phyloP scores from a whole-genome alignment of 169 alveolate species.

The Cryptosporidium tyzzeri region DNA sequence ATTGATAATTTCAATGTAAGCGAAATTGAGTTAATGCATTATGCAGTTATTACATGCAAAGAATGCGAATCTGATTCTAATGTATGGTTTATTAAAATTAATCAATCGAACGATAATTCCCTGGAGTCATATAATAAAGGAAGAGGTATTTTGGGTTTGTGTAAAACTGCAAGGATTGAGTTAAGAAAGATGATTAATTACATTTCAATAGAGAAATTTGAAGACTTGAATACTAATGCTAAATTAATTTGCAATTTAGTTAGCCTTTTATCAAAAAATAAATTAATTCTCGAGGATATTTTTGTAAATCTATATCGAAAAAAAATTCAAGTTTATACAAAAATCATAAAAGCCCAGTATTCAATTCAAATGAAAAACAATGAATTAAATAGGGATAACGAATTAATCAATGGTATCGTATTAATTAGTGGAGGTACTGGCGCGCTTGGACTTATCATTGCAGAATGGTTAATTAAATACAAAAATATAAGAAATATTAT shows the following conservation, averaged over 20 bases:
- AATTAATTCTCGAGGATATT: not conserved
- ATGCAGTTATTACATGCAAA: not conserved
- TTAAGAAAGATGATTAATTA: constrained; percentile 13
- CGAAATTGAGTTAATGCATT: constrained; percentile 44
- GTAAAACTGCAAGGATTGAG: constrained; percentile 68
- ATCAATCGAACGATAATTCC: not conserved
- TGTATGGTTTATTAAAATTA: constrained; percentile 39
- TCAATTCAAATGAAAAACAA: not conserved
- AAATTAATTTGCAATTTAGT: not conserved
- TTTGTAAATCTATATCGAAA: not conserved
- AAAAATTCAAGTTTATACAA: constrained; percentile 26
- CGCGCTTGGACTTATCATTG: constrained; percentile 79
- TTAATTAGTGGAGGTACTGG: constrained; percentile 82
- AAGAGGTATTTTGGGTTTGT: constrained; percentile 48
- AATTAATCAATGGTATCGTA: not conserved
- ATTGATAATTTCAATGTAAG: constrained; percentile 4
- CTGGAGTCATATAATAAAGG: not conserved
- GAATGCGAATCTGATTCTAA: constrained; percentile 2
- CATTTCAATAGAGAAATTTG: constrained; percentile 5
- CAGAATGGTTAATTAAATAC: constrained; percentile 77
- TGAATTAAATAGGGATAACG: not conserved
- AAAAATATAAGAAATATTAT: constrained; percentile 15
- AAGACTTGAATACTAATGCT: not conserved
- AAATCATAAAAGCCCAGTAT: constrained; percentile 2
- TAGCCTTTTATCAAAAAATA: not conserved